A percentile compares a stretch with the other conserved stretches of the same genome.
These are phyloP conservation scores for Ganoderma lucidum DNA, from an alignment of 1,284 basidiomycete species.

Conservation along the genomic window DNA sequence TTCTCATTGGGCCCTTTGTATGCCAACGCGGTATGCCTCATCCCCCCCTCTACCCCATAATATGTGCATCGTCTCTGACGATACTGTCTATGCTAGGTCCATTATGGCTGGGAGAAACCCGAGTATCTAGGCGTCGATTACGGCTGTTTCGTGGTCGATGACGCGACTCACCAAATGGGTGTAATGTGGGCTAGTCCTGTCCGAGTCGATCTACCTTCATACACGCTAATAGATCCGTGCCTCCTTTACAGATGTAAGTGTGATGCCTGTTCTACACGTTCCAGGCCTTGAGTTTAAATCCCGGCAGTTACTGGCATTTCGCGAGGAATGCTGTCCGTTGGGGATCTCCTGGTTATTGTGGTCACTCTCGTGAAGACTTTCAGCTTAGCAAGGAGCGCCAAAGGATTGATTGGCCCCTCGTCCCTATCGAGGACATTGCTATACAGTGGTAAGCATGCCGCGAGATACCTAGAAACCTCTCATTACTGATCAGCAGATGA, in stretches of 20 bases:
- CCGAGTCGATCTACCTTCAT: neutral
- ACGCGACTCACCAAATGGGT: conserved; percentile 12
- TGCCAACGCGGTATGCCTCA: conserved; percentile 14
- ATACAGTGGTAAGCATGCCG: neutral
- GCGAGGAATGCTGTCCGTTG: conserved; percentile 10
- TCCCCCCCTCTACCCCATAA: neutral
- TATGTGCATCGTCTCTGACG: neutral
- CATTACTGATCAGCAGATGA: neutral
- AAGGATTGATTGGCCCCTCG: conserved; percentile 7
- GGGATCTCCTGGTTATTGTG: conserved; percentile 14
- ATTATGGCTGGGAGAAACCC: conserved; percentile 16
- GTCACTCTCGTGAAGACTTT: conserved; percentile 16
- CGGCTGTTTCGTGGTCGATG: conserved; percentile 11
- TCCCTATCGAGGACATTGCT: conserved; percentile 1
- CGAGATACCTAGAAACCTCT: neutral
- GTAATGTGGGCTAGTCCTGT: conserved; percentile 6
- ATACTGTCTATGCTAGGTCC: neutral
- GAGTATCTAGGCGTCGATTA: conserved; percentile 7
- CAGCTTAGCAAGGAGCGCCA: neutral
- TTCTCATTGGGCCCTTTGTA: conserved; percentile 12
- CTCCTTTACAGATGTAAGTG: conserved; percentile 4
- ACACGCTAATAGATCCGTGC: neutral
- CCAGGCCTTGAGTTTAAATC: neutral
- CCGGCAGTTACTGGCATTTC: conserved; percentile 14
- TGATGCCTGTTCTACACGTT: neutral